Evolutionary conservation across 2,329 filamentous ascomycete species (phyloP).

Genomic region (Metarhizium guizhouense): DNA sequence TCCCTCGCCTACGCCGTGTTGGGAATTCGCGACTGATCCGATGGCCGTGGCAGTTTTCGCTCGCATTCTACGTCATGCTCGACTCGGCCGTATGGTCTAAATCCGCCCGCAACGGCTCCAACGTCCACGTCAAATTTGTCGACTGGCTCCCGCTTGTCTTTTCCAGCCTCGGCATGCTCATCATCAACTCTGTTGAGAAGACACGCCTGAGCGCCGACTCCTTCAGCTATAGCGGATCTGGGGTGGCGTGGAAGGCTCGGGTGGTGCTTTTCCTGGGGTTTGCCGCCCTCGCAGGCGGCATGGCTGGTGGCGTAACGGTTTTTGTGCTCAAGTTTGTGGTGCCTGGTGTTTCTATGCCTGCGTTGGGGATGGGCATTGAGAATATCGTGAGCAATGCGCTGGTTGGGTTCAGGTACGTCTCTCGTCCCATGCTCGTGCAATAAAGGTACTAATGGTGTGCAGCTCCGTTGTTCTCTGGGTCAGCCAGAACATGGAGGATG

Average conservation of each 20-base stretch:
- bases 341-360: conserved; percentile 47
- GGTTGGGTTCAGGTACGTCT: conserved; percentile 48
- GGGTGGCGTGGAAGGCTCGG: conserved; percentile 60
- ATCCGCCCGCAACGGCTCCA: conserved; percentile 48
- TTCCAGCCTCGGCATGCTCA: conserved; percentile 58
- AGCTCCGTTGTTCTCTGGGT: conserved; percentile 59
- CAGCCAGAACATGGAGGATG: conserved; percentile 65
- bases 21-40: neutral
- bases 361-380: conserved; percentile 55
- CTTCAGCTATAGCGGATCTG: conserved; percentile 52
- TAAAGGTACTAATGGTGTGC: conserved; percentile 8
- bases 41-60: conserved; percentile 43
- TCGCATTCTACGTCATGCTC: conserved; percentile 61
- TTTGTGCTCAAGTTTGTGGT: conserved; percentile 59
- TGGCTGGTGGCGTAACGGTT: conserved; percentile 61
- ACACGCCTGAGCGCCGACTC: conserved; percentile 53
- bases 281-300: conserved; percentile 54
- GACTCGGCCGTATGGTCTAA: conserved; percentile 61
- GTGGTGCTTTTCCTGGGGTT: conserved; percentile 61
- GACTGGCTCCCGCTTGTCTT: conserved; percentile 64
- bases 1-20: neutral
- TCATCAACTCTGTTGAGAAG: conserved; percentile 64
- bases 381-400: conserved; percentile 57
- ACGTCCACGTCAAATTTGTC: conserved; percentile 54
- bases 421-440: neutral